Evolutionary conservation across 2,329 filamentous ascomycete genomes (phyloP), one percentile per base, ranked within the genome.

Genomic region (Lecanicillium sp.): DNA sequence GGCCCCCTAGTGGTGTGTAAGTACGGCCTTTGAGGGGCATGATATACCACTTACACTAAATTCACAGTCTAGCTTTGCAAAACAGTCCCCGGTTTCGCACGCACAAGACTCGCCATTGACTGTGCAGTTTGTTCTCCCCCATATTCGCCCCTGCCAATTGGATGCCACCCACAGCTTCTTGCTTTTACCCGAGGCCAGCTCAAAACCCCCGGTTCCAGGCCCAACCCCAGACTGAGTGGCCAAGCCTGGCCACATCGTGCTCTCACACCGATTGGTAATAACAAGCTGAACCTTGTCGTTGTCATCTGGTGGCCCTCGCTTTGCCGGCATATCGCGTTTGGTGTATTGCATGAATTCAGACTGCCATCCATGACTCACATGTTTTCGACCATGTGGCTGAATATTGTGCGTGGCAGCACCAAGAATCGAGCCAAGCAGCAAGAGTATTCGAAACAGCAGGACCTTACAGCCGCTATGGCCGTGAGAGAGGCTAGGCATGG

Each of bases 51-150:
- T 63, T 65, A 85, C 83, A 44, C 80, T 77, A 48, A 75, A 76
- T 50, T 73, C 65, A 62, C 83, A 94, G 52, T 82, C 66, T 43
- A 90, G 51, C 43, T 75, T 71, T 5, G 80, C 78, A 42, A 78
- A 77, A 56, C 86, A 92, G 57, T 92, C 85, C 7, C 85, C 85
- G 3, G 85, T 87, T 36, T 67, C 58, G 59, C 86, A 92, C 16
- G 82, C 78, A 37, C 70, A 77, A 2, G 80, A 82, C 34, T 78
- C 71, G 13, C 67, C 67, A 48, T 80, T 77, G 57, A 88, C 86
- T 29, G 75, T 84, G 62, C 86, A 94, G 54, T 92, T 92, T 14
- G 85, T 90, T 38, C 86, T 71, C 11, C 80, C 86, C 86, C 85
- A 92, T 19, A 92, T 68, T 38, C 86, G 75, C 9, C 86, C 86